Evolutionary conservation across 768 basidiomycete genomes (phyloP).

Genomic region (Boletus patriciae): DNA sequence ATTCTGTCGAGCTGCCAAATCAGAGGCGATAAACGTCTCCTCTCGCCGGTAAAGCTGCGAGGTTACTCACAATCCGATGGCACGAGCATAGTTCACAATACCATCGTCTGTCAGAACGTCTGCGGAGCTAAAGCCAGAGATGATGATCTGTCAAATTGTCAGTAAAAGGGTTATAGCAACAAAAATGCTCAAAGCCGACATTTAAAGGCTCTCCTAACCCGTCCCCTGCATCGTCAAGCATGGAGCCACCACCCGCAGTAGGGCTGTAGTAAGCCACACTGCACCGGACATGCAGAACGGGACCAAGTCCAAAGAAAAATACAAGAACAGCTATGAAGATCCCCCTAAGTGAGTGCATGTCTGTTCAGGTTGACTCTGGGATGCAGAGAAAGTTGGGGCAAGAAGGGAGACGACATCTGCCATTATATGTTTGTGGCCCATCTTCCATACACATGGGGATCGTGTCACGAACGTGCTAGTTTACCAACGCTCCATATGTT

Average conservation of each 20-base stretch:
- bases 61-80: slow-evolving; percentile 59
- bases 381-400: background rate
- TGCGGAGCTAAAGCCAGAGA: slow-evolving; percentile 62
- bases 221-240: slow-evolving; percentile 42
- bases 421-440: background rate
- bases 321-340: background rate
- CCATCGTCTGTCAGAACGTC: slow-evolving; percentile 55
- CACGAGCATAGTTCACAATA: slow-evolving; percentile 54
- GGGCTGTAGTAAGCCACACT: slow-evolving; percentile 38
- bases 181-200: slow-evolving; percentile 19
- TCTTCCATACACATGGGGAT: background rate
- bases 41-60: background rate
- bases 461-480: slow-evolving; percentile 2
- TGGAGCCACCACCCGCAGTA: slow-evolving; percentile 40
- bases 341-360: background rate
- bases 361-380: background rate
- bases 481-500: background rate
- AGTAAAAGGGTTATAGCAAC: background rate
- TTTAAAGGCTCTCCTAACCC: slow-evolving; percentile 46
- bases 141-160: slow-evolving; percentile 45
- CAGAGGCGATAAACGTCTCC: slow-evolving; percentile 8
- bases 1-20: slow-evolving; percentile 39
- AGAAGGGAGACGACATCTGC: background rate
- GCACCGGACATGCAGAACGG: background rate
- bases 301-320: slow-evolving; percentile 2